Conservation (phyloP, 78 protist genomes). For the Polysphondylium violaceum region DNA sequence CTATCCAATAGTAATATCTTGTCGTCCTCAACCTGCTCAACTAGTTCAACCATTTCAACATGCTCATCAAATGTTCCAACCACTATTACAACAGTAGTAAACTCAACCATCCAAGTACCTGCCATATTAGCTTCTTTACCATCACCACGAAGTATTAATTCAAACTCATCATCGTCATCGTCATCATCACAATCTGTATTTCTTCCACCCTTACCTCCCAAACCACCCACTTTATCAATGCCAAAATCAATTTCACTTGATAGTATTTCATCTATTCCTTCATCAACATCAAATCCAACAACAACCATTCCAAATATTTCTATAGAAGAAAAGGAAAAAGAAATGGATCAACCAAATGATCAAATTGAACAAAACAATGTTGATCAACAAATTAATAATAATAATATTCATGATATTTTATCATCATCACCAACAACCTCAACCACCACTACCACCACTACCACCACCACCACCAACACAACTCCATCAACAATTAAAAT, state of each 20-base stretch:
- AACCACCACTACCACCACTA: too few species aligned
- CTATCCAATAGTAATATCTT: conserved; percentile 3
- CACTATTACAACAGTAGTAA: neutral
- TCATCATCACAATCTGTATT: neutral
- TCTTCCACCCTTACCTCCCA: neutral
- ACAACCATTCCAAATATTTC: too few species aligned
- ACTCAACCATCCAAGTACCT: neutral
- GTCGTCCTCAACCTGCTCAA: neutral
- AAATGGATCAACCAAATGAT: conserved; percentile 16
- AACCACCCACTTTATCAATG: neutral
- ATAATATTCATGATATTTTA: too few species aligned
- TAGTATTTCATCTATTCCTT: neutral
- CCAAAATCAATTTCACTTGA: conserved; percentile 9
- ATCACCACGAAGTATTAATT: too few species aligned
- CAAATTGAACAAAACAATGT: too few species aligned
- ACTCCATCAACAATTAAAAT: neutral
- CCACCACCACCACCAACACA: too few species aligned
- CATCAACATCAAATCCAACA: conserved; percentile 36
- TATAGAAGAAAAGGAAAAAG: too few species aligned
- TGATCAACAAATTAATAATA: too few species aligned
- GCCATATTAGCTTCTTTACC: too few species aligned
- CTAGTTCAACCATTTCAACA: neutral
- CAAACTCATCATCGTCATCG: too few species aligned
- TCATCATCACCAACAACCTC: too few species aligned
- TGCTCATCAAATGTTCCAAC: conserved; percentile 13